Evolutionary conservation across 495 filamentous ascomycete species (phyloP), one percentile per base, ranked within the genome.

Genomic region (Penicillium verhagenii): DNA sequence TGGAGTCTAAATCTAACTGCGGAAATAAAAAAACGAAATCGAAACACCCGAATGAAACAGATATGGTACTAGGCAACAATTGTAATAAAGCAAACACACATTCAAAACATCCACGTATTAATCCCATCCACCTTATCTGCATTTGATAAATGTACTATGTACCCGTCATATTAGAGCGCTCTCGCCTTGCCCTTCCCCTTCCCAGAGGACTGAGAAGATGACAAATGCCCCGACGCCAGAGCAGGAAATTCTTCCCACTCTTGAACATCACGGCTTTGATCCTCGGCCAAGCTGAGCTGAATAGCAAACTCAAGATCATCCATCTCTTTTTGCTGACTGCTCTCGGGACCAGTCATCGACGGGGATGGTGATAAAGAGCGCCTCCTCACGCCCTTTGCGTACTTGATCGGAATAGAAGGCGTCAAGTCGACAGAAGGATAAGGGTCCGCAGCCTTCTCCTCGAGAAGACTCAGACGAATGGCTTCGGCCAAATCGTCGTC

Each of bases 261-360:
- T 16, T 65, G 50, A 4, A 33, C 24, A 19, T 64, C 66, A 52
- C 70, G 70, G 71, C 84, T 82, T 70, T 83, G 73, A 50, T 91
- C 85, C 71, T 96, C 92, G 11, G 86, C 88, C 42, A 97, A 70
- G 66, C 94, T 97, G 26, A 97, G 71, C 67, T 87, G 84, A 53
- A 97, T 71, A 3, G 94, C 94, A 54, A 91, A 84, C 39, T 95
- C 88, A 37, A 97, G 67, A 69, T 96, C 93, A 40, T 86, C 82
- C 59, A 90, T 79, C 53, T 89, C 79, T 65, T 72, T 54, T 42
- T 68, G 66, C 47, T 62, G 63, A 49, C 74, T 77, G 40, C 74
- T 70, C 53, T 74, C 68, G 35, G 66, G 56, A 33, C 54, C 52
- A 19, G 61, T 47, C 20, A 61, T 56, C 5, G 64, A 56, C 14